Conservation (phyloP, 2,329 filamentous ascomycete species). For the Esteya vermicola region DNA sequence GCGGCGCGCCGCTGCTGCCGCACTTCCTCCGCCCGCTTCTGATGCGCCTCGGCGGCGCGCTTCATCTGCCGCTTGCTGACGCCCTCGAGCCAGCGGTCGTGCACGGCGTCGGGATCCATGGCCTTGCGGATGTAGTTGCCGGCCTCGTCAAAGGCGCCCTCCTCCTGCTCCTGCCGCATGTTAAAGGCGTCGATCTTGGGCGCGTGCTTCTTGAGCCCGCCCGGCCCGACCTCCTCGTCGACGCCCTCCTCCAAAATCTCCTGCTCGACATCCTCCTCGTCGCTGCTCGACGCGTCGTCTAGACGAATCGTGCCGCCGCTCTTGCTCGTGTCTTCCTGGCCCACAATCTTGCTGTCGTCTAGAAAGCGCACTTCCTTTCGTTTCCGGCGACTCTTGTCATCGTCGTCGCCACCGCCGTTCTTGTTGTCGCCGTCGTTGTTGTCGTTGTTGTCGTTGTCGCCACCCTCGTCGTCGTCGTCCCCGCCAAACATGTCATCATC, state of each 20-base stretch:
- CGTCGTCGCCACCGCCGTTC: constrained; percentile 26
- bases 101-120: constrained; percentile 71
- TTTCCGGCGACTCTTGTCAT: constrained; percentile 28
- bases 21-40: constrained; percentile 67
- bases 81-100: constrained; percentile 87
- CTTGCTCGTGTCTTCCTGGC: constrained; percentile 61
- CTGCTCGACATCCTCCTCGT: constrained; percentile 55
- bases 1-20: constrained; percentile 57
- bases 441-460: constrained; percentile 27
- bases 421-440: constrained; percentile 23
- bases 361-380: constrained; percentile 49
- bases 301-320: constrained; percentile 58
- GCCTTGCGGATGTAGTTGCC: constrained; percentile 90
- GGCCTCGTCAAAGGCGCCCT: constrained; percentile 78
- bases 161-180: constrained; percentile 77
- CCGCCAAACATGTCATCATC: constrained; percentile 80
- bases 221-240: constrained; percentile 81
- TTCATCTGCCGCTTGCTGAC: constrained; percentile 89
- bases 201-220: constrained; percentile 82
- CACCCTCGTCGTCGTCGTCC: constrained; percentile 36
- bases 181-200: constrained; percentile 96
- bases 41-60: constrained; percentile 71
- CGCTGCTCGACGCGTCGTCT: constrained; percentile 38
- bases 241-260: constrained; percentile 63
- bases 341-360: constrained; percentile 53